Evolutionary conservation across 768 basidiomycete genomes (phyloP), one percentile per base, ranked within the genome.

Genomic region (Tricholomella constricta): DNA sequence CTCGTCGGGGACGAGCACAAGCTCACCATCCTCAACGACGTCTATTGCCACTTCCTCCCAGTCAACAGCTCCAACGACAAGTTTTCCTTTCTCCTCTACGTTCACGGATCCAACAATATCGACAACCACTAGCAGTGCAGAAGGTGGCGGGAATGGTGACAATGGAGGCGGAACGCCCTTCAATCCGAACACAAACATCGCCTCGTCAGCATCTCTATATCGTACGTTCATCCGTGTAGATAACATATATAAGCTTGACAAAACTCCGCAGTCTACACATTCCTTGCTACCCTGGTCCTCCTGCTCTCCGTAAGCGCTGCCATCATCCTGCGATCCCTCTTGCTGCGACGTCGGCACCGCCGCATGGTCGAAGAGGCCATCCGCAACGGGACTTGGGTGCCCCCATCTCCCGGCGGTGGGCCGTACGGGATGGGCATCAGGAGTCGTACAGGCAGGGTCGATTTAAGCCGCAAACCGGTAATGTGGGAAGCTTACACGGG

Each of bases 221-320:
- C 47, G 55, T 56, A 25, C 42, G 55, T 38, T 15, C 23, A 7
- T 19, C 4, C 25, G 9, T 26, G 15, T 27, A 14, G 17, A 36
- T 53, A 14, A 4, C 12, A 15, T 9, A 8, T 36, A 14, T 31
- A 17, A 38, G 31, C 15, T 12, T 46, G 12, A 26, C 26, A 26
- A 44, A 36, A 31, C 23, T 32, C 37, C 45, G 35, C 61, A 78
- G 76, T 78, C 20, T 78, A 78, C 60, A 78, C 78, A 4, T 79
- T 81, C 55, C 74, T 81, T 44, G 86, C 86, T 2, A 88, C 87
- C 2, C 79, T 88, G 45, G 78, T 88, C 54, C 79, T 88, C 19
- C 79, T 89, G 17, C 77, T 88, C 20, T 73, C 76, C 35, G 81
- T 89, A n/a, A 86, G 85, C 8, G 79, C 79, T 2, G 84, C 84